phyloP scores from a whole-genome alignment of 1,284 basidiomycete species.

The Cryptococcus jaspeensis region DNA sequence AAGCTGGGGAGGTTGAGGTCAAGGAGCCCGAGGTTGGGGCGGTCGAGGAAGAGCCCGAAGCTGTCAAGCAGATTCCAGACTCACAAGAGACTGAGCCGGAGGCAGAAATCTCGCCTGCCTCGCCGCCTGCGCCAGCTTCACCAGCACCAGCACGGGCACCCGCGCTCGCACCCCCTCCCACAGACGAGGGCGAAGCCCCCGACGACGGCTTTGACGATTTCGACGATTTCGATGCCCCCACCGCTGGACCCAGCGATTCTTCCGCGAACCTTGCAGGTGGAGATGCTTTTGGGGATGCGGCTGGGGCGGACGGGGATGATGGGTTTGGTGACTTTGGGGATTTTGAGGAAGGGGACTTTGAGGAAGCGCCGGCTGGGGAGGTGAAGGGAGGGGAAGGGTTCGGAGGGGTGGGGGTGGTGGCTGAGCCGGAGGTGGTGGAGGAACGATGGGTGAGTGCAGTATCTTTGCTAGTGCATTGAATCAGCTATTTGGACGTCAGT shows the following conservation, averaged over 20 bases:
- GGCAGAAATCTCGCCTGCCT: neutral
- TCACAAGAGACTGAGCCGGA: too few relatives aligned
- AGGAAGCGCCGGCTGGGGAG: constrained; percentile 27
- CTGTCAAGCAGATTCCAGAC: neutral
- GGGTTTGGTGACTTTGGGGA: constrained; percentile 69
- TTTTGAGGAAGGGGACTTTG: constrained; percentile 54
- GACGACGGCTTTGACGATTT: constrained; percentile 65
- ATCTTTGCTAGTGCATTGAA: too few relatives aligned
- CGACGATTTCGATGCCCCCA: constrained; percentile 55
- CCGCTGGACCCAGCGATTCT: constrained; percentile 13
- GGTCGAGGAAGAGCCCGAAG: neutral
- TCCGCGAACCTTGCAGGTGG: constrained; percentile 2
- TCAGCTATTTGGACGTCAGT: too few relatives aligned
- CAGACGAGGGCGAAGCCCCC: neutral
- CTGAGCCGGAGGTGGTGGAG: constrained; percentile 6
- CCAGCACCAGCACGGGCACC: too few relatives aligned
- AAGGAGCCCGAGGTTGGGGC: too few relatives aligned
- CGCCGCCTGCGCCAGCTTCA: neutral
- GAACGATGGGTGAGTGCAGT: constrained; percentile 15
- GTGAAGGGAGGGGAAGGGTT: neutral
- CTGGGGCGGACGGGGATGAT: constrained; percentile 33
- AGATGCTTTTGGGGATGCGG: neutral
- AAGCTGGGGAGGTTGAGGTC: neutral
- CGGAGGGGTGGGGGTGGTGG: constrained; percentile 4
- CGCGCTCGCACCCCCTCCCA: neutral